Evolutionary conservation across 345 rosid genomes (phyloP), one percentile per base, ranked within the genome.

Genomic region (Gossypium raimondii): DNA sequence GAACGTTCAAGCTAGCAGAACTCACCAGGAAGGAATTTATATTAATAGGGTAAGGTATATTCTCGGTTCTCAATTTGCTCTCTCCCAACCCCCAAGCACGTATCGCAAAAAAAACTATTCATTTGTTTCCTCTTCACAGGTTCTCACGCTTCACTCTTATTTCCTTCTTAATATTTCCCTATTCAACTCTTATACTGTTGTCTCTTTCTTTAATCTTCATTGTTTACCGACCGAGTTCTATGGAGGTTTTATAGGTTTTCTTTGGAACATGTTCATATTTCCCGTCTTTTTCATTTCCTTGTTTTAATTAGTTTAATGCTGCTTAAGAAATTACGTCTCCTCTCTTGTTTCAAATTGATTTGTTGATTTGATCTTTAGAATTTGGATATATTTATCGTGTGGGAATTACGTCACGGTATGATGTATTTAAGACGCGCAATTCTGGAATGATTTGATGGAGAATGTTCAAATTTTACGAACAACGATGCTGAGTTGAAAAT

Each of bases 201-300:
- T 14, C 66, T 61, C 44, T 29, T 60, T 14, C 24, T 56, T 47
- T 10, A 47, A 47, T 9, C 16, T 10, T 47, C 24, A 63, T 9
- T 55, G 59, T 18, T 55, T 55, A 7, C 13, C 86, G 82, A 24
- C 50, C 25, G 7, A 1, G 55, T 67, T 27, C 27, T 20, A 24
- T 11, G 14, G 7, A 11, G 38, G 34, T 11, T 58, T 9, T n/a
- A n/a, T 64, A 4, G 12, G 41, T 34, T 34, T 14, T 4, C 25
- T 22, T 4, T 12, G 27, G n/a, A 20, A 9, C 3, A 55, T 18
- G 38, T 58, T 58, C 63, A 25, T 58, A 11, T 24, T 11, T 24
- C 38, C 25, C 59, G 2, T n/a, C 59, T 18, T 18, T 9, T 2
- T 56, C 59, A 18, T 24, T 4, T 8, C 12, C 10, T 45, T 4